Percentiles rank a stretch among this genome's conserved stretches.
These are phyloP conservation scores for Bremia lactucae DNA, from an alignment of 352 stramenopile genomes.

Conservation along the genomic window DNA sequence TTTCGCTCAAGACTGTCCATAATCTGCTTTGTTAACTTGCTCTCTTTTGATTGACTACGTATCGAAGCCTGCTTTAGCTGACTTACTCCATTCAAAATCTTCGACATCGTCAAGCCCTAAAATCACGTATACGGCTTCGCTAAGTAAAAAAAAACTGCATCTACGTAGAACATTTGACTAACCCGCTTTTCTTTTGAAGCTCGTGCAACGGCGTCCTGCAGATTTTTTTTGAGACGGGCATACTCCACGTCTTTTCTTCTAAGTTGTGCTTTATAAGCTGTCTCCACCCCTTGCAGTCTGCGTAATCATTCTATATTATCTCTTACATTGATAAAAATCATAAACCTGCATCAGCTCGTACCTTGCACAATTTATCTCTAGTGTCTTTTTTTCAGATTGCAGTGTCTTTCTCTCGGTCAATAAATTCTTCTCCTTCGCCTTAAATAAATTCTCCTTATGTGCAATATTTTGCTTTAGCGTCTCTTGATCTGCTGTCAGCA, in stretches of 20 bases:
- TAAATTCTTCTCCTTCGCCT: conserved; percentile 45
- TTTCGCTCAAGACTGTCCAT: conserved; percentile 54
- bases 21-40: conserved; percentile 46
- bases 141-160: background rate
- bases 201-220: conserved; percentile 44
- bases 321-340: too few species aligned
- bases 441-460: conserved; percentile 55
- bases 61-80: conserved; percentile 27
- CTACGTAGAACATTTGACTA: background rate
- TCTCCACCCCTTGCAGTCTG: conserved; percentile 64
- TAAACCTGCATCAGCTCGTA: too few species aligned
- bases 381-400: conserved; percentile 51
- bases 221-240: conserved; percentile 52
- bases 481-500: conserved; percentile 37
- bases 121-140: background rate
- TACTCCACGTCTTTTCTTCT: conserved; percentile 69
- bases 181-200: conserved; percentile 51
- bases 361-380: conserved; percentile 58
- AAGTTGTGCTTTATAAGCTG: conserved; percentile 62
- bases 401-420: conserved; percentile 36
- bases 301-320: too few species aligned
- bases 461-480: conserved; percentile 32
- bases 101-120: conserved; percentile 34
- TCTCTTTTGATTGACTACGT: conserved; percentile 37
- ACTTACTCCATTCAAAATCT: conserved; percentile 30